These are phyloP conservation scores for Coniochaeta ligniaria DNA, from an alignment of 2,329 filamentous ascomycete genomes.

Conservation along the genomic window DNA sequence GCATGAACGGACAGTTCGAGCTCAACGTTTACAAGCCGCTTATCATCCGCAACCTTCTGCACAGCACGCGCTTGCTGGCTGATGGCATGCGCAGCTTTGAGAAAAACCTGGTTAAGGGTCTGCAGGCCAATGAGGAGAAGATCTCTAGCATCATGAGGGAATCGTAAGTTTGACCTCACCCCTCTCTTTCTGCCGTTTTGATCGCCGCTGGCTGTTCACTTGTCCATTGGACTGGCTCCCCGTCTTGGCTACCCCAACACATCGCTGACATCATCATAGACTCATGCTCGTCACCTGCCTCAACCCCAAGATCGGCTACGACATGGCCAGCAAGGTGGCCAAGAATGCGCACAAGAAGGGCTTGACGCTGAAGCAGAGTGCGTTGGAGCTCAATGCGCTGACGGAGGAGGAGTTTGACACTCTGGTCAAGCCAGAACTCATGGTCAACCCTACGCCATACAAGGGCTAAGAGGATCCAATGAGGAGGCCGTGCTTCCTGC, in stretches of 20 bases:
- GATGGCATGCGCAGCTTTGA: conserved; percentile 95
- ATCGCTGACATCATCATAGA: conserved; percentile 35
- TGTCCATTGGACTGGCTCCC: neutral
- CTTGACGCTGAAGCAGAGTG: conserved; percentile 84
- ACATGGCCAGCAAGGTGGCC: conserved; percentile 93
- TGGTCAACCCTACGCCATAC: conserved; percentile 74
- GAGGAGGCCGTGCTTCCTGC: neutral
- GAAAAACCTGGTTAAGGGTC: conserved; percentile 80
- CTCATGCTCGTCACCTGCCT: conserved; percentile 98
- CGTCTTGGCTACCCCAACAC: conserved; percentile 13
- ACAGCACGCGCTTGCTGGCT: conserved; percentile 79
- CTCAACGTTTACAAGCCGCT: conserved; percentile 99
- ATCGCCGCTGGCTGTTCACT: neutral
- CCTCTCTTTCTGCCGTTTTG: neutral
- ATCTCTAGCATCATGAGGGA: conserved; percentile 88
- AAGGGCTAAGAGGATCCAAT: conserved; percentile 30
- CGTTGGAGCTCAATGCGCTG: conserved; percentile 85
- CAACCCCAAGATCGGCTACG: conserved; percentile 95
- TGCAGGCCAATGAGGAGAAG: conserved; percentile 89
- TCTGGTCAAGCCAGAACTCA: conserved; percentile 86
- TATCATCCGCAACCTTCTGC: conserved; percentile 88
- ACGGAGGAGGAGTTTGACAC: conserved; percentile 85
- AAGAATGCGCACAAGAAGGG: conserved; percentile 99
- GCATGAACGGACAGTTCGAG: conserved; percentile 97
- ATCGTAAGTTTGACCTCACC: conserved; percentile 53